Conservation (phyloP, 164 flowering plant species). For the Amborella trichopoda region DNA sequence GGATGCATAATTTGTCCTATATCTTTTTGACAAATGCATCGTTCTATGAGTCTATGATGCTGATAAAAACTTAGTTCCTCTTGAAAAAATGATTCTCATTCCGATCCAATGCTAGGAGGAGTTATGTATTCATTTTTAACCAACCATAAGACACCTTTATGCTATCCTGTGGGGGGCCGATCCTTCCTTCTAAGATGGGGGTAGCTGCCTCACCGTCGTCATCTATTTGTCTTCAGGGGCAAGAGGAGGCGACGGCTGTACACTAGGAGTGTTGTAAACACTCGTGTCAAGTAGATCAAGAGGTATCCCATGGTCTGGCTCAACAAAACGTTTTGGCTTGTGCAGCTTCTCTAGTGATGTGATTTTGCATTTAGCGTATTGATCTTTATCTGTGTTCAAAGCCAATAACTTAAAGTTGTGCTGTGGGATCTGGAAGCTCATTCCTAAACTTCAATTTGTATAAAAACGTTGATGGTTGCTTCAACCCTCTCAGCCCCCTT, state of each 20-base stretch:
- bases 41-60: too few species aligned
- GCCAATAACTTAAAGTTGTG: constrained; percentile 75
- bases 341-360: constrained; percentile 87
- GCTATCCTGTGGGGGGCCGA: constrained; percentile 89
- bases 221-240: constrained; percentile 89
- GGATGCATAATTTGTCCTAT: too few species aligned
- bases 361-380: constrained; percentile 68
- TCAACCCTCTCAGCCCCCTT: constrained; percentile 67
- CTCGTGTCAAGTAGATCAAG: constrained; percentile 93
- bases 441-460: constrained; percentile 97
- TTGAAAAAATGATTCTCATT: too few species aligned
- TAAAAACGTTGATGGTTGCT: constrained; percentile 88
- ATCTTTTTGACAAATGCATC: too few species aligned
- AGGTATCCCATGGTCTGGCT: constrained; percentile 94
- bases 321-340: constrained; percentile 85
- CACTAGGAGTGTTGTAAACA: constrained; percentile 79
- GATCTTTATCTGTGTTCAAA: constrained; percentile 56
- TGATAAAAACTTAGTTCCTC: too few species aligned
- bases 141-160: constrained; percentile 94
- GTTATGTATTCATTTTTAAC: constrained; percentile 95
- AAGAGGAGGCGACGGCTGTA: constrained; percentile 37
- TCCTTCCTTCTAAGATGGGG: constrained; percentile 75
- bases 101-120: constrained; percentile 80
- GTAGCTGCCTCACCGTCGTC: constrained; percentile 53
- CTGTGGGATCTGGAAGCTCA: constrained; percentile 93